Conservation (phyloP, 1,284 basidiomycete species). For the Malassezia yamatoensis region DNA sequence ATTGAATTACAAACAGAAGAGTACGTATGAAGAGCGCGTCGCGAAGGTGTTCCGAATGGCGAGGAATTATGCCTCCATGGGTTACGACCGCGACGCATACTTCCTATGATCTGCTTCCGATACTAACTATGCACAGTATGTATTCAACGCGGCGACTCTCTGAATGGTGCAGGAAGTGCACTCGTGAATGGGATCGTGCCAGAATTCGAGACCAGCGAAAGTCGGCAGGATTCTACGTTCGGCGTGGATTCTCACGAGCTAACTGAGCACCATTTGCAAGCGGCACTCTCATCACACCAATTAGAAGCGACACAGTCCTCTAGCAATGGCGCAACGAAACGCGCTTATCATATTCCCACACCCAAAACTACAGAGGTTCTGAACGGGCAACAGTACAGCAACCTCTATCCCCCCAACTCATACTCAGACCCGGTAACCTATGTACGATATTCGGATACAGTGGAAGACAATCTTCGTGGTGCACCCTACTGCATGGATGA, state of each 20-base stretch:
- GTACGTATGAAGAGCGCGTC: constrained; percentile 20
- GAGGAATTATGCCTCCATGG: constrained; percentile 12
- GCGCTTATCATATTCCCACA: constrained; percentile 45
- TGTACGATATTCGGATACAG: constrained; percentile 73
- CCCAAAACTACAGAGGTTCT: constrained; percentile 39
- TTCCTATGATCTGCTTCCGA: neutral
- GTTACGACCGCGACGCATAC: neutral
- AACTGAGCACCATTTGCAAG: constrained; percentile 45
- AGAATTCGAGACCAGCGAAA: constrained; percentile 37
- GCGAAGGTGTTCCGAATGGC: neutral
- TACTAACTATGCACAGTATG: constrained; percentile 21
- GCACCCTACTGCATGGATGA: constrained; percentile 92
- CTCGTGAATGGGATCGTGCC: constrained; percentile 33
- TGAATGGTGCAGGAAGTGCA: constrained; percentile 33
- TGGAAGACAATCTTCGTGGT: constrained; percentile 64
- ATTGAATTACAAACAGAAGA: constrained; percentile 35
- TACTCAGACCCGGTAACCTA: constrained; percentile 55
- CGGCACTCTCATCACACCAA: constrained; percentile 44
- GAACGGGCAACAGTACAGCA: constrained; percentile 24
- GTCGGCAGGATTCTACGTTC: constrained; percentile 35
- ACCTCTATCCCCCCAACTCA: constrained; percentile 38
- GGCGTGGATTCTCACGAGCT: constrained; percentile 42
- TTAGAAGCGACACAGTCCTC: constrained; percentile 27
- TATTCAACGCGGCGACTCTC: constrained; percentile 32
- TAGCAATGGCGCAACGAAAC: constrained; percentile 16